phyloP scores from a whole-genome alignment of 2,329 filamentous ascomycete genomes.

The Calonectria hongkongensis region DNA sequence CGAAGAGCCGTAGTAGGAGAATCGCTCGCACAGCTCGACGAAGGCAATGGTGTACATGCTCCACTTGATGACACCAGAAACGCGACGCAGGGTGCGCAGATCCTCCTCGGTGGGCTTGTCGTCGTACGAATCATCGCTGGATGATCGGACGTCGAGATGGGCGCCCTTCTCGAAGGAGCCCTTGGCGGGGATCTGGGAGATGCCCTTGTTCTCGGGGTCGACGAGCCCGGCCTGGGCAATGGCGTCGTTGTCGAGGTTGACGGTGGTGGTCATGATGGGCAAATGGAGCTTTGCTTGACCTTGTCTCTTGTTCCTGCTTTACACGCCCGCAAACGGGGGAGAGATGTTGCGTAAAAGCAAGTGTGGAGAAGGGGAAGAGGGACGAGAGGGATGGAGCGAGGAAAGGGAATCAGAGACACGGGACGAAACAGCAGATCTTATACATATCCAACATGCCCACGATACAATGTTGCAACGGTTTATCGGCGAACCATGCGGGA shows the following conservation, averaged over 20 bases:
- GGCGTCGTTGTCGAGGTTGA: constrained; percentile 61
- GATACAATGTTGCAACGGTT: background rate
- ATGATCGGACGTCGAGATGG: constrained; percentile 49
- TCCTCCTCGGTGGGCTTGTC: constrained; percentile 77
- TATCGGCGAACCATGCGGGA: constrained; percentile 16
- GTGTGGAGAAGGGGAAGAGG: background rate
- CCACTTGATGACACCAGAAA: constrained; percentile 79
- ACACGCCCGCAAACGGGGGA: background rate
- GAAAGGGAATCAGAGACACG: constrained; percentile 24
- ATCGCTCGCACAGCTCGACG: constrained; percentile 84
- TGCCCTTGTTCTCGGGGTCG: constrained; percentile 57
- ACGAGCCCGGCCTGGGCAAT: constrained; percentile 59
- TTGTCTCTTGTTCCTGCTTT: constrained; percentile 15
- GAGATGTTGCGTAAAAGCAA: constrained; percentile 2
- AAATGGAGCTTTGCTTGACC: background rate
- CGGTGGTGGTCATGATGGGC: constrained; percentile 59
- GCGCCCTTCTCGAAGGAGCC: constrained; percentile 58
- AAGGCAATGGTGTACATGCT: constrained; percentile 82
- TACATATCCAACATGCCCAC: constrained; percentile 15
- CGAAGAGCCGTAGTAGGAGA: constrained; percentile 84
- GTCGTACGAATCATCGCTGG: constrained; percentile 52
- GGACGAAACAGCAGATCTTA: constrained; percentile 29
- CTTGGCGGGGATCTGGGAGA: constrained; percentile 50
- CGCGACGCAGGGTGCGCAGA: constrained; percentile 75
- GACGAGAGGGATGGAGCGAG: constrained; percentile 34